Evolutionary conservation across 129 eudicot genomes (phyloP).

Genomic region (Pulicaria dysenterica): DNA sequence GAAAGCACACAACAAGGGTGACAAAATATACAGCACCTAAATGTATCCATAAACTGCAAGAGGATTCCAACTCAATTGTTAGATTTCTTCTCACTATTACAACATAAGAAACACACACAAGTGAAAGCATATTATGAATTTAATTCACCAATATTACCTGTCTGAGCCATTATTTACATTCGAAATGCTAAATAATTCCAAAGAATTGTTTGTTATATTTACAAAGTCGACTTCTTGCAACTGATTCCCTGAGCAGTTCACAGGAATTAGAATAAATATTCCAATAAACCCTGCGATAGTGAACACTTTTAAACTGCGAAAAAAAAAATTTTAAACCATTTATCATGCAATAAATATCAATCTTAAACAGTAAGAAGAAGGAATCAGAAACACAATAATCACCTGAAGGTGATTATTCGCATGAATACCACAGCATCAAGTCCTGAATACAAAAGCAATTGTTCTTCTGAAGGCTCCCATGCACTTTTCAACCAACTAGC

Average conservation of each 20-base stretch:
- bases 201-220: slow-evolving; percentile 47
- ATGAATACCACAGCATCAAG: slow-evolving; percentile 75
- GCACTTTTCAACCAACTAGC: slow-evolving; percentile 60
- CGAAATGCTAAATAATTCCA: slow-evolving; percentile 68
- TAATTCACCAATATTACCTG: slow-evolving; percentile 38
- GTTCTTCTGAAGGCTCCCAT: slow-evolving; percentile 64
- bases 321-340: not conserved
- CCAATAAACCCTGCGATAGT: slow-evolving; percentile 60
- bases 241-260: slow-evolving; percentile 64
- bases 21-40: slow-evolving; percentile 57
- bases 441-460: slow-evolving; percentile 54
- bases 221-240: slow-evolving; percentile 44
- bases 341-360: slow-evolving; percentile 1
- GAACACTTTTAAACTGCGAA: slow-evolving; percentile 58
- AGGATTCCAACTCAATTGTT: slow-evolving; percentile 20
- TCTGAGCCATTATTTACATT: slow-evolving; percentile 68
- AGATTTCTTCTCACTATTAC: slow-evolving; percentile 20
- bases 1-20: slow-evolving; percentile 49
- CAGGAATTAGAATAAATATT: slow-evolving; percentile 64
- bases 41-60: slow-evolving; percentile 74
- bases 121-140: slow-evolving; percentile 11
- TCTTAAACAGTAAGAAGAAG: slow-evolving; percentile 1
- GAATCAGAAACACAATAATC: slow-evolving; percentile 7
- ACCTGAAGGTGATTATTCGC: slow-evolving; percentile 70
- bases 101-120: slow-evolving; percentile 14